These are phyloP conservation scores for Mycena sp. DNA, from an alignment of 1,284 basidiomycete genomes.

Conservation along the genomic window DNA sequence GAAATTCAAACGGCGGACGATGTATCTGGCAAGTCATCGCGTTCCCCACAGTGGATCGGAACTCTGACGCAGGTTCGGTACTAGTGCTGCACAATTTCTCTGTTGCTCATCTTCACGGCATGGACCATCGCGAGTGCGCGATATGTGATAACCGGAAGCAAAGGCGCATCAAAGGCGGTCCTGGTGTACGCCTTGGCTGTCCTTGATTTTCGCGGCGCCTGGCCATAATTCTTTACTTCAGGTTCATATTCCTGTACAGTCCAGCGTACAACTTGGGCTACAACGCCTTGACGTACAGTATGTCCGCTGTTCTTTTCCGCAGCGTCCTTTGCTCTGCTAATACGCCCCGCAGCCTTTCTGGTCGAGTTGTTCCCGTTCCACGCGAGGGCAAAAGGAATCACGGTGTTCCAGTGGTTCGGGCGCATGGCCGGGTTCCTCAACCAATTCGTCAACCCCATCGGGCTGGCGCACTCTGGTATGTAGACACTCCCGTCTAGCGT, in stretches of 20 bases:
- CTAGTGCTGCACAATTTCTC: constrained; percentile 56
- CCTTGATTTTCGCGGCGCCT: background rate
- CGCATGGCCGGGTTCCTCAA: background rate
- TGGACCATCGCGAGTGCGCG: constrained; percentile 64
- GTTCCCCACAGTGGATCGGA: background rate
- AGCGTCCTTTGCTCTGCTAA: background rate
- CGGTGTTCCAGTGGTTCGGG: background rate
- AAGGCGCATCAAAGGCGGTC: constrained; percentile 58
- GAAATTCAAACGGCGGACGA: constrained; percentile 56
- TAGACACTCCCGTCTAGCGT: background rate
- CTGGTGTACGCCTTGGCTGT: constrained; percentile 50
- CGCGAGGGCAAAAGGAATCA: background rate
- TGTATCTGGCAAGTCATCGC: constrained; percentile 54
- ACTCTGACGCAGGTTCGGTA: background rate
- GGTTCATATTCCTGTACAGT: constrained; percentile 11
- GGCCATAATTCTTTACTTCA: constrained; percentile 2
- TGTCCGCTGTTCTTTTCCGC: constrained; percentile 23
- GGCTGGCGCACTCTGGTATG: constrained; percentile 3
- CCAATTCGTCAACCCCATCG: constrained; percentile 15
- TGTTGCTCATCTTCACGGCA: constrained; percentile 58
- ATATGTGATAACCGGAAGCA: constrained; percentile 51
- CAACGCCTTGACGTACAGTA: constrained; percentile 59
- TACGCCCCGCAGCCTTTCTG: constrained; percentile 2
- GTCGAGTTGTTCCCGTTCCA: constrained; percentile 10
- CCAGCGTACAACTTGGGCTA: constrained; percentile 54